Evolutionary conservation across 208 protist species (phyloP), one percentile per base, ranked within the genome.

Genomic region (Acanthamoeba sp.): DNA sequence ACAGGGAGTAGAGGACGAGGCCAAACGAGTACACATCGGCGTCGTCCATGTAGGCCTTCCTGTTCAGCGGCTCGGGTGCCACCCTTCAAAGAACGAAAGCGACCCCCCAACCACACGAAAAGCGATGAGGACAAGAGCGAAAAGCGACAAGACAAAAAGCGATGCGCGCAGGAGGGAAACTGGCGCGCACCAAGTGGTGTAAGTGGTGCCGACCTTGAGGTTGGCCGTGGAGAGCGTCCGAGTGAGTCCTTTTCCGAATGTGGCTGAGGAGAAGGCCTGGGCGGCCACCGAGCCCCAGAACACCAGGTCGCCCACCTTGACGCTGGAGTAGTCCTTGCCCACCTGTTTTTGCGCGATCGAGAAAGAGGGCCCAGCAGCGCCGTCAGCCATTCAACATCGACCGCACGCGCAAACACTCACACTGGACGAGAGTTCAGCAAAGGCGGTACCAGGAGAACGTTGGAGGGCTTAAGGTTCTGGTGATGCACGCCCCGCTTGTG

Each of bases 381-480:
- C 45, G 45, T 16, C 45, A 9, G 18, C 45, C 45, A 52, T 52
- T 3, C 10, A n/a, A n/a, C n/a, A n/a, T n/a, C 45, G 12, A 52
- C 18, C 45, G 45, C 45, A 3, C 45, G 18, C 45, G 18, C 45
- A 9, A 52, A 20, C 45, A 32, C n/a, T 22, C 6, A 10, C n/a
- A 24, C n/a, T 34, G 59, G 9, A 66, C 0, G 2, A 66, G 14
- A 32, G 59, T 22, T 10, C n/a, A 66, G 12, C 20, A 9, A 66
- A 0, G 9, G 45, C 45, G 59, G 9, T 32, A 66, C 59, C 59
- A 66, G 14, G 59, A 66, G 59, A 66, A 66, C n/a, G n/a, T 66
- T 66, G 59, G 59, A 66, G 59, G 59, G 59, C n/a, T 66, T 66
- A 22, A 66, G 59, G 59, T 66, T 66, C 59, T 66, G 59, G 59